These are phyloP conservation scores for Mrakia gelida DNA, from an alignment of 768 basidiomycete species.

Conservation along the genomic window DNA sequence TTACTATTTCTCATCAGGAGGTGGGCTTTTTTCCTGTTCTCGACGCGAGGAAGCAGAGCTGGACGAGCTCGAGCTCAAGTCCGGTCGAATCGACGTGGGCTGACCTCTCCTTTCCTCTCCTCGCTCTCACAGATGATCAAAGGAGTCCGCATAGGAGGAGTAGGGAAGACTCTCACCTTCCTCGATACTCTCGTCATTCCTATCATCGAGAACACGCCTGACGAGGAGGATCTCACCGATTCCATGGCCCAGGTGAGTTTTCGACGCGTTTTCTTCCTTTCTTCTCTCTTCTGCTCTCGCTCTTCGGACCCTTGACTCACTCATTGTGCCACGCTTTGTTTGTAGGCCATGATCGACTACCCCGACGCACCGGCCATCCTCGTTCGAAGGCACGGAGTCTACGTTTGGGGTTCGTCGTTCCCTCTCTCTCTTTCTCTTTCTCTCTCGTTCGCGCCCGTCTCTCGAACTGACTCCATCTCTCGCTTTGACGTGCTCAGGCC, in stretches of 20 bases:
- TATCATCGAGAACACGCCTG: conserved; percentile 85
- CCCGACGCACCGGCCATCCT: conserved; percentile 74
- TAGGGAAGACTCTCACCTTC: conserved; percentile 70
- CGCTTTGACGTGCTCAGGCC: conserved; percentile 12
- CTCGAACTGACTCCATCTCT: not conserved
- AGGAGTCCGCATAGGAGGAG: conserved; percentile 71
- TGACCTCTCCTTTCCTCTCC: not conserved
- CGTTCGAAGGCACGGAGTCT: conserved; percentile 73
- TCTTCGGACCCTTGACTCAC: no score
- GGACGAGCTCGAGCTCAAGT: no score
- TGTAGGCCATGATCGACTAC: conserved; percentile 63
- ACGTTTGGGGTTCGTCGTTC: conserved; percentile 68
- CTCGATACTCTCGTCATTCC: conserved; percentile 79
- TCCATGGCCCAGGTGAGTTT: conserved; percentile 62
- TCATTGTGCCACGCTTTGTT: no score
- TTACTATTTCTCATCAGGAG: conserved; percentile 79
- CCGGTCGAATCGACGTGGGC: no score
- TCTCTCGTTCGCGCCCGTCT: no score
- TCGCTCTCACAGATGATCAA: conserved; percentile 70
- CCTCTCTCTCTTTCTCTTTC: not conserved
- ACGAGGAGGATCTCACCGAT: conserved; percentile 82
- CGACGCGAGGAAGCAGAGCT: no score
- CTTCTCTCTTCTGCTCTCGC: no score
- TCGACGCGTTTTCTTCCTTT: conserved; percentile 29
- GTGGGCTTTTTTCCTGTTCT: not conserved